These are phyloP conservation scores for Diplocarpon mali DNA, from an alignment of 2,329 filamentous ascomycete genomes.

Conservation along the genomic window DNA sequence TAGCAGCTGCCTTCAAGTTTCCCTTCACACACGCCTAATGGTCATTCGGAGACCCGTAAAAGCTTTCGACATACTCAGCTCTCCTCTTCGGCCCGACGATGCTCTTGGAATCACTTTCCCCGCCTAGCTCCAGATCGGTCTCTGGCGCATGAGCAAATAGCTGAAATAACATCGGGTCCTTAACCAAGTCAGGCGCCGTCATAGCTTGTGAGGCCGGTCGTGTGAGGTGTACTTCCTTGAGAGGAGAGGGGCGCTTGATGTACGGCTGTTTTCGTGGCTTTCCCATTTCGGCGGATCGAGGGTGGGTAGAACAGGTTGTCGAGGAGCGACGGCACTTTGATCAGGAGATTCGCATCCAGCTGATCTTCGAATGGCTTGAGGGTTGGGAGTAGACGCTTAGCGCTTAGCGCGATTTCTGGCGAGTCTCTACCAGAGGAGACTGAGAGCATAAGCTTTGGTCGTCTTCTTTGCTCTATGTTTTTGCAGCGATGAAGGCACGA, in stretches of 20 bases:
- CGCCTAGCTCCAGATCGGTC: conserved; percentile 16
- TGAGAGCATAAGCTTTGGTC: too few species aligned
- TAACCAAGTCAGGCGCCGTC: conserved; percentile 18
- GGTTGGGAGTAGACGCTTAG: too few species aligned
- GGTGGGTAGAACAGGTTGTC: background rate
- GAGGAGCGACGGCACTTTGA: background rate
- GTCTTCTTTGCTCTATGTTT: too few species aligned
- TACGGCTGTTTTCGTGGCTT: conserved; percentile 7
- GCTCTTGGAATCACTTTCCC: conserved; percentile 5
- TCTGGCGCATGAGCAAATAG: conserved; percentile 25
- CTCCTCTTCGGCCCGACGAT: conserved; percentile 10
- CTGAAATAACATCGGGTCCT: conserved; percentile 28
- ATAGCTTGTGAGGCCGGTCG: conserved; percentile 16
- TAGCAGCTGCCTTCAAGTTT: background rate
- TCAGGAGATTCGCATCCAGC: background rate
- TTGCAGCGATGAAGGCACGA: too few species aligned
- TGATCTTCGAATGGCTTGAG: background rate
- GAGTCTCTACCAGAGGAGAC: too few species aligned
- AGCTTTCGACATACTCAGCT: conserved; percentile 8
- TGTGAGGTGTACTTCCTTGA: conserved; percentile 23
- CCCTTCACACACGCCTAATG: background rate
- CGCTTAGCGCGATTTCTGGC: too few species aligned
- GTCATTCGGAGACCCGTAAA: background rate
- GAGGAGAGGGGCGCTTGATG: conserved; percentile 23
- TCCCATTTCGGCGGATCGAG: background rate